These are phyloP conservation scores for Geoglossum cookeanum DNA, from an alignment of 2,329 filamentous ascomycete genomes.

Conservation along the genomic window DNA sequence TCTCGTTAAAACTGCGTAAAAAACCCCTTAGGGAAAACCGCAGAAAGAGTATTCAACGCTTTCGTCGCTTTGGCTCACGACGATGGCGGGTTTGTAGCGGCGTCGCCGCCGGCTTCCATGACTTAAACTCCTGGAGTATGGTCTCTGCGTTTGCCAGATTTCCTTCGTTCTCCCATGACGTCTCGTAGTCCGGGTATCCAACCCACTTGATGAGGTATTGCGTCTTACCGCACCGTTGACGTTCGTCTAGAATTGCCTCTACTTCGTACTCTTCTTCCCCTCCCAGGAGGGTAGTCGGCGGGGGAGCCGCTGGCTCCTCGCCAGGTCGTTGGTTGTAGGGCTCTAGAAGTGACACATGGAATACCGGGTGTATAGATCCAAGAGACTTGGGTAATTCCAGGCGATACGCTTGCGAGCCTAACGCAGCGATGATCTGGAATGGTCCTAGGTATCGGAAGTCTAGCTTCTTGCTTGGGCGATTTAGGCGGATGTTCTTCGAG, in stretches of 20 bases:
- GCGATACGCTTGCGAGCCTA: background rate
- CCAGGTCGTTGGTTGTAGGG: background rate
- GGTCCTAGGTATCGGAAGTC: background rate
- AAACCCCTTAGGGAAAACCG: too few relatives aligned
- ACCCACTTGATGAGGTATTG: slow-evolving; percentile 9
- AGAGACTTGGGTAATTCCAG: background rate
- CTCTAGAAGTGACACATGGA: too few relatives aligned
- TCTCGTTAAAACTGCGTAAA: too few relatives aligned
- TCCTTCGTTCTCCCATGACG: slow-evolving; percentile 4
- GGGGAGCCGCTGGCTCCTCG: background rate
- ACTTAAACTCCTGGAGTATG: too few relatives aligned
- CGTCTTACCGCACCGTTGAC: background rate
- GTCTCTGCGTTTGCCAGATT: too few relatives aligned
- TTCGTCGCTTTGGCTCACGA: too few relatives aligned
- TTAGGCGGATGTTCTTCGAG: background rate
- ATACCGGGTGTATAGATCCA: background rate
- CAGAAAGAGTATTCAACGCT: too few relatives aligned
- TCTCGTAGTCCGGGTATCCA: slow-evolving; percentile 4
- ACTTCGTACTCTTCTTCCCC: too few relatives aligned
- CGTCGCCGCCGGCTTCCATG: too few relatives aligned
- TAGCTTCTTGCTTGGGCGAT: background rate
- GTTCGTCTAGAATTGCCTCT: slow-evolving; percentile 2
- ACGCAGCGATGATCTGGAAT: background rate
- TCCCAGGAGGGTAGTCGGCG: background rate
- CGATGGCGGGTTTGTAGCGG: too few relatives aligned